Evolutionary conservation across 192 early-diverging fungal genomes (phyloP).

Genomic region (Entomortierella lignicola): DNA sequence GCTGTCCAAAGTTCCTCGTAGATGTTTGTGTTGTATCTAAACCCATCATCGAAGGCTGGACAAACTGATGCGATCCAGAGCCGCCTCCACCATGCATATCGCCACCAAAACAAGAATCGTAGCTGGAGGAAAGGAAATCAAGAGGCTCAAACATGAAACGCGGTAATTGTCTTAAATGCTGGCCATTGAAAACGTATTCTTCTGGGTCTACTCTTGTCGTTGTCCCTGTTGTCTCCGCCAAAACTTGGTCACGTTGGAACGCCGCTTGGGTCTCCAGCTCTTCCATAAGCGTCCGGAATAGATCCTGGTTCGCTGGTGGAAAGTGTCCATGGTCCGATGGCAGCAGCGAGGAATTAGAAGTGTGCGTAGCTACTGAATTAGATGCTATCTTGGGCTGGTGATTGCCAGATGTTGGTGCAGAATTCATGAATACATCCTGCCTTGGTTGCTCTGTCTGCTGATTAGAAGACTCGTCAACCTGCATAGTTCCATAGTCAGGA

Average conservation of each 20-base stretch:
- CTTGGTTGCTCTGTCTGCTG: background rate
- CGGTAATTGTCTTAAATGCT: slow-evolving; percentile 33
- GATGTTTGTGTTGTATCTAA: slow-evolving; percentile 1
- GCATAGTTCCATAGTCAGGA: slow-evolving; percentile 17
- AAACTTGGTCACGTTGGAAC: slow-evolving; percentile 34
- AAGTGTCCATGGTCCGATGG: background rate
- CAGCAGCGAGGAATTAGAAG: background rate
- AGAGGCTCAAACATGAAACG: slow-evolving; percentile 45
- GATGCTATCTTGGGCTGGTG: background rate
- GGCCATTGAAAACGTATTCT: slow-evolving; percentile 46
- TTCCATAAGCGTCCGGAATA: slow-evolving; percentile 38
- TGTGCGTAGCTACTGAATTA: background rate
- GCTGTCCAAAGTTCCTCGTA: background rate
- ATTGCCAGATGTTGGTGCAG: background rate
- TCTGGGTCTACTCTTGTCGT: slow-evolving; percentile 28
- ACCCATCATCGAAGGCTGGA: background rate
- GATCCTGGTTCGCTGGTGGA: slow-evolving; percentile 18
- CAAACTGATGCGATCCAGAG: slow-evolving; percentile 8
- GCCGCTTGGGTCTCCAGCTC: slow-evolving; percentile 42
- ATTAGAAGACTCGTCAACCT: slow-evolving; percentile 1
- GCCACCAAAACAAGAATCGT: slow-evolving; percentile 16
- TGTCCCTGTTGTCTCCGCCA: slow-evolving; percentile 26
- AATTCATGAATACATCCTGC: slow-evolving; percentile 17
- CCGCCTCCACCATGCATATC: background rate
- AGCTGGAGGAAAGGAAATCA: slow-evolving; percentile 21